Evolutionary conservation across 768 basidiomycete species (phyloP), one percentile per base, ranked within the genome.

Genomic region (Paxillus involutus): DNA sequence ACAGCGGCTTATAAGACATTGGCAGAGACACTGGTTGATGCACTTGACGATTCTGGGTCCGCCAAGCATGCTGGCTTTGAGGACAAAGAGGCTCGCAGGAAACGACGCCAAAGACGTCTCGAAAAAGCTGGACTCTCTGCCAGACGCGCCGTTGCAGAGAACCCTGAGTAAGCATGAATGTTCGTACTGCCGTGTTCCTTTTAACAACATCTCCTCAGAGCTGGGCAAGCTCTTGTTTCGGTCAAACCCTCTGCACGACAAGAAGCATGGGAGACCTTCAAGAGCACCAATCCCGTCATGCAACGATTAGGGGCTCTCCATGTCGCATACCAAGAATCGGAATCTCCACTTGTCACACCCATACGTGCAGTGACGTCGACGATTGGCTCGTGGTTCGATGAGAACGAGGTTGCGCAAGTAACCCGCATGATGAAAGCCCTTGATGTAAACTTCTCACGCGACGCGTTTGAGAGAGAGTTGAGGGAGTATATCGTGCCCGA

Each of bases 401-500:
- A 99, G 76, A 99, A 91, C 66, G 97, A 99, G 76, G 94, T 89
- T 44, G 97, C 97, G n/a, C 90, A 91, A 69, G 96, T 98, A 30
- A 85, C 88, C 64, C 81, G 91, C 55, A 72, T 86, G 66, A 91
- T 98, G 84, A 90, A 86, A 69, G 68, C 76, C n/a, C 77, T 98
- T 65, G 97, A 99, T 69, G 93, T 97, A 5, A 68, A 72, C 26
- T 99, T 97, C 73, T 86, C 81, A 51, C 82, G 88, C 64, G 97
- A 98, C 66, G 73, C 76, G 33, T 98, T 97, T 65, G 88, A 93
- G 64, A 79, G 88, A 55, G 97, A 98, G 66, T 69, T 98, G 53
- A 75, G 95, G 55, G 97, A 98, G 72, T 99, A 98, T 64, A 99
- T 99, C 58, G 84, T 99, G 3, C 97, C 97, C 0, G 97, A 99